Conservation (phyloP, 495 filamentous ascomycete species). For the Aspergillus avenaceus region DNA sequence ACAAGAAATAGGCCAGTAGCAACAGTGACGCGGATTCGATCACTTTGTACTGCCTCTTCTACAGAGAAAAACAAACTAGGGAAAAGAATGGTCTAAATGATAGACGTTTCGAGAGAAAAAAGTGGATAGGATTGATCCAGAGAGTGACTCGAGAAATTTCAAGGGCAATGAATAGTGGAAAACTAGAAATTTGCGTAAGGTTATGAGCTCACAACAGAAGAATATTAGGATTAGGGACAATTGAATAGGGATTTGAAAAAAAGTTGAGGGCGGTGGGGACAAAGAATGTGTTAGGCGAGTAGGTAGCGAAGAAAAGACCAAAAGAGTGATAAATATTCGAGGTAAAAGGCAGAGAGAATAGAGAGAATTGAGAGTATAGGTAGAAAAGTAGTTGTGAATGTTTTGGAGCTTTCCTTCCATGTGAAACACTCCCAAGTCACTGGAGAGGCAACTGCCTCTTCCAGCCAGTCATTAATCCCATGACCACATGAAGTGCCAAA, state of each 20-base stretch:
- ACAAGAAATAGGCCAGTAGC: too few species aligned
- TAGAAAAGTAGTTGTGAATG: neutral
- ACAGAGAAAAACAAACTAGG: neutral
- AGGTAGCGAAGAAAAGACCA: neutral
- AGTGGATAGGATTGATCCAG: neutral
- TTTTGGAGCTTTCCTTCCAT: too few species aligned
- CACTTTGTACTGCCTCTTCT: neutral
- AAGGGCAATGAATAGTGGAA: neutral
- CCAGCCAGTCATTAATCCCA: too few species aligned
- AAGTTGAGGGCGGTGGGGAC: neutral
- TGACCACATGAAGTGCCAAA: too few species aligned
- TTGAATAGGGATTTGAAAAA: neutral
- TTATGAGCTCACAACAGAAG: neutral
- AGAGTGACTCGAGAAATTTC: neutral
- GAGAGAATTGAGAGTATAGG: neutral
- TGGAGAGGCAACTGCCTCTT: constrained; percentile 16
- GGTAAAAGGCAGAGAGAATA: neutral
- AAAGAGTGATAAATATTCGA: neutral
- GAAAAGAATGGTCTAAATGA: neutral
- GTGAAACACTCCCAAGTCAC: too few species aligned
- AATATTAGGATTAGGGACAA: neutral
- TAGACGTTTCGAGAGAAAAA: neutral
- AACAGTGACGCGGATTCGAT: too few species aligned
- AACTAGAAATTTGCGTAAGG: neutral
- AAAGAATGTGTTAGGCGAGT: neutral